These are phyloP conservation scores for Podospora bellae-mahoneyi DNA, from an alignment of 495 filamentous ascomycete species.

Conservation along the genomic window DNA sequence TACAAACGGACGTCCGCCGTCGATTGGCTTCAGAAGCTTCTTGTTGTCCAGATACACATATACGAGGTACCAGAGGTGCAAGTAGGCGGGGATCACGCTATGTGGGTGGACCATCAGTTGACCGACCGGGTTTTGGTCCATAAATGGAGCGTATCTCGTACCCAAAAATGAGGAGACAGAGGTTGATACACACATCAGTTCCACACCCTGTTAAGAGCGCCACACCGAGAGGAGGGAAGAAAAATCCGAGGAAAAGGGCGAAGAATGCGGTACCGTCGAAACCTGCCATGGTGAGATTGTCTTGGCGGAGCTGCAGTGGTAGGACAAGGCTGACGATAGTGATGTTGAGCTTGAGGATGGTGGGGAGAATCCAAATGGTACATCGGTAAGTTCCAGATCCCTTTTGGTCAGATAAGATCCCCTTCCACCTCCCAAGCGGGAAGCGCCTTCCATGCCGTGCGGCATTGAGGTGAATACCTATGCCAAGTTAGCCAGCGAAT, in stretches of 20 bases:
- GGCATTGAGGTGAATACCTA: too few relatives aligned
- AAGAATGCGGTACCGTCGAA: background rate
- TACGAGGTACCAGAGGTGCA: constrained; percentile 90
- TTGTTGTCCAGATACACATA: constrained; percentile 59
- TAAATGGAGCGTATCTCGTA: background rate
- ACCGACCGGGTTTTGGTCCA: background rate
- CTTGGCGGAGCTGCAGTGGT: too few relatives aligned
- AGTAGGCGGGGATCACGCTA: constrained; percentile 62
- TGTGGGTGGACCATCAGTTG: background rate
- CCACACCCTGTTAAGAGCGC: background rate
- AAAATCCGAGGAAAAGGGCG: background rate
- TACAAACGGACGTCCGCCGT: background rate
- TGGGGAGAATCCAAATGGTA: too few relatives aligned
- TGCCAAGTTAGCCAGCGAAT: background rate
- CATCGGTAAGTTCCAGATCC: too few relatives aligned
- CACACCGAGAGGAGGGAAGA: background rate
- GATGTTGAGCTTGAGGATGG: too few relatives aligned
- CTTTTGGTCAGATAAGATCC: too few relatives aligned
- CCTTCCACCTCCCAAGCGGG: too few relatives aligned
- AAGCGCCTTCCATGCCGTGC: too few relatives aligned
- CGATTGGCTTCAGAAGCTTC: background rate
- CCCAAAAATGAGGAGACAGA: background rate
- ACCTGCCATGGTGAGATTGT: too few relatives aligned
- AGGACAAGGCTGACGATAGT: too few relatives aligned
- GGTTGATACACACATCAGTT: background rate